phyloP scores from a whole-genome alignment of 192 early-diverging fungal genomes.

The Spizellomyces punctatus region DNA sequence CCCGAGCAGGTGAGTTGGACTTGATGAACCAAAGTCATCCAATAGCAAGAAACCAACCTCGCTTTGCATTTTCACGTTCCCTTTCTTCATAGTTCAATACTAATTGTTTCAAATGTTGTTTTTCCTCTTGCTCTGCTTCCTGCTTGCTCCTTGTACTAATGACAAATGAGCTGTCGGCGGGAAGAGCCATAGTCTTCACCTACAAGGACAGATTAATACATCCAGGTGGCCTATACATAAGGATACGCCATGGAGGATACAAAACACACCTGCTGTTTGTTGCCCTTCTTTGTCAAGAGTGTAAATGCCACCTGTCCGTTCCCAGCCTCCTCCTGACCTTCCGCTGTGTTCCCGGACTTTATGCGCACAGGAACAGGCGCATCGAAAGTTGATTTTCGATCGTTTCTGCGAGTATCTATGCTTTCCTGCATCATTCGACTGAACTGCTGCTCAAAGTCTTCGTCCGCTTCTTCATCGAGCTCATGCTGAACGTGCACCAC shows the following conservation, averaged over 20 bases:
- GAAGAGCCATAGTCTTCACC: conserved; percentile 74
- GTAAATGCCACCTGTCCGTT: conserved; percentile 71
- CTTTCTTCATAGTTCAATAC: conserved; percentile 90
- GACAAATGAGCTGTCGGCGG: conserved; percentile 80
- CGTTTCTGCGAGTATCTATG: conserved; percentile 78
- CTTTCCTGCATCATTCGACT: conserved; percentile 91
- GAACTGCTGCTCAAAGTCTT: conserved; percentile 88
- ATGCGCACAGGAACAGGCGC: conserved; percentile 79
- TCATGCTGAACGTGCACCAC: conserved; percentile 64
- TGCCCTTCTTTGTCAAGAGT: conserved; percentile 82
- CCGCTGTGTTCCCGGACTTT: neutral
- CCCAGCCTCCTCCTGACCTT: neutral
- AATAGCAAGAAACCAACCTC: conserved; percentile 7
- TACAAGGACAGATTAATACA: conserved; percentile 54
- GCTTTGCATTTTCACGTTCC: conserved; percentile 45
- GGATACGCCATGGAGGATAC: neutral
- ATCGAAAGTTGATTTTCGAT: conserved; percentile 83
- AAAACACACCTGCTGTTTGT: conserved; percentile 68
- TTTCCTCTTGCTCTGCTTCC: conserved; percentile 86
- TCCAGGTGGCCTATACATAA: neutral
- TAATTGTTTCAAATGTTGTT: conserved; percentile 85
- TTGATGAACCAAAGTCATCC: neutral
- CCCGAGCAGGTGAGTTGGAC: neutral
- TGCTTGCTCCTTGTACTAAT: conserved; percentile 80
- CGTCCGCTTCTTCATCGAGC: conserved; percentile 73